These are phyloP conservation scores for Saturnispora zaruensis DNA, from an alignment of 805 yeast genomes.

Conservation along the genomic window DNA sequence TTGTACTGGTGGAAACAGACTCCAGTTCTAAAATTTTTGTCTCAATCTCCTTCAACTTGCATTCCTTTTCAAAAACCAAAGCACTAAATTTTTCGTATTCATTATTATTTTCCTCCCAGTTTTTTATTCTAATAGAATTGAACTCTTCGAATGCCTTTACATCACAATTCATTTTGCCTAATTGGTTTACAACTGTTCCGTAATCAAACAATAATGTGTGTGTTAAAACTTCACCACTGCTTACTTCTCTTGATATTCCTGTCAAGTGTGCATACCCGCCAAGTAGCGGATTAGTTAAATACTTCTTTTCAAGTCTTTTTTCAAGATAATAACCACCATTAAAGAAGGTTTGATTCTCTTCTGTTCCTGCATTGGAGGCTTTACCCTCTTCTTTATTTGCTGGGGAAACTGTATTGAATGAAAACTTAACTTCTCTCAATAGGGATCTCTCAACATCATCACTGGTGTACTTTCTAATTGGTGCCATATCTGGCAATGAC, in stretches of 20 bases:
- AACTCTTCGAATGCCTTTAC: constrained; percentile 36
- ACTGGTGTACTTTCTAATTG: constrained; percentile 53
- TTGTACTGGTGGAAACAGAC: constrained; percentile 12
- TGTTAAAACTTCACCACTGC: constrained; percentile 37
- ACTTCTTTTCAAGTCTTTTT: constrained; percentile 57
- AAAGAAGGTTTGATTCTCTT: neutral
- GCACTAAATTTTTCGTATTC: constrained; percentile 38
- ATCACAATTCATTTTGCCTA: constrained; percentile 39
- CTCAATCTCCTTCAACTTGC: constrained; percentile 22
- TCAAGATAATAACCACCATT: constrained; percentile 40
- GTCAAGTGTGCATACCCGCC: constrained; percentile 25
- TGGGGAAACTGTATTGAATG: constrained; percentile 35
- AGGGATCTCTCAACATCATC: constrained; percentile 74
- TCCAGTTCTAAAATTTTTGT: constrained; percentile 11
- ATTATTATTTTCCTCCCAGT: constrained; percentile 34
- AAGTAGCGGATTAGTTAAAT: constrained; percentile 59
- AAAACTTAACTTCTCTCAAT: constrained; percentile 64
- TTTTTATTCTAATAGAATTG: constrained; percentile 32
- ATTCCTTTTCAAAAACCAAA: constrained; percentile 37
- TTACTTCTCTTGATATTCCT: constrained; percentile 28
- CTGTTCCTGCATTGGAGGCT: neutral
- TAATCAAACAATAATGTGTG: constrained; percentile 55
- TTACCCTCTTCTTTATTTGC: constrained; percentile 26
- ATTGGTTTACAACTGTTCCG: constrained; percentile 37
- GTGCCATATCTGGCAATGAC: constrained; percentile 72